Base-by-base conservation (phyloP, 495 filamentous ascomycete species). In the Xylaria venustula region DNA sequence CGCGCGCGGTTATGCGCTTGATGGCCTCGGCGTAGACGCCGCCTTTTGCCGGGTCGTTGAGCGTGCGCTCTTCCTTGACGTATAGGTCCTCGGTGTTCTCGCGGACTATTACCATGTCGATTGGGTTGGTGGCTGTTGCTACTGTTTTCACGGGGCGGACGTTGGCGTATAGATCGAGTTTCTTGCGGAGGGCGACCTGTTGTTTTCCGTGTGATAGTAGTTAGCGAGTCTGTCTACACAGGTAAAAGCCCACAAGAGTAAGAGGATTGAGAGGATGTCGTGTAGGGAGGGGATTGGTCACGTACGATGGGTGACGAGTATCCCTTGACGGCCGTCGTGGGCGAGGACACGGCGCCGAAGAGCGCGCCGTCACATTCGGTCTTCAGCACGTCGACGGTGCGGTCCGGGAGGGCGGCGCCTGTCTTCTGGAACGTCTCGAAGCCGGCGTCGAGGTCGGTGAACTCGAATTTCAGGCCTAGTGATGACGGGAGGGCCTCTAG, bases 21-120 rank as follows among this genome's bases (percentile, higher is more conserved):
- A 97, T 95, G 22, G 94, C 94, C 81, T 97, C 92, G 57, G 94
- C 95, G 57, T 97, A 87, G 79, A 90, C 91, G 72, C 91, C 88
- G 25, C 80, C 77, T 19, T 48, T 37, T 45, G 76, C 80, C 34
- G 86, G 81, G 45, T 81, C 85, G 20, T 90, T 84, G 72, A 82
- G 84, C 23, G 92, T 97, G 68, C 77, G 81, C 79, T 98, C 94
- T 76, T 98, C 92, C 80, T 98, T 98, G 61, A 98, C 95, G 82
- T 98, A 98, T 25, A 98, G 81, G 70, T 98, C 94, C 79, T 98
- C 94, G 54, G 94, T 98, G 79, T 98, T 98, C 77, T 98, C 94
- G 59, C 94, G 89, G 54, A 98, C 94, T 64, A 97, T 98, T 71
- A 98, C 94, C 67, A 98, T 86, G 79, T 98, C 94, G 71, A 98